These are phyloP conservation scores for Bonia amplexicaulis DNA, from an alignment of 176 grass and related monocot species.

Conservation along the genomic window DNA sequence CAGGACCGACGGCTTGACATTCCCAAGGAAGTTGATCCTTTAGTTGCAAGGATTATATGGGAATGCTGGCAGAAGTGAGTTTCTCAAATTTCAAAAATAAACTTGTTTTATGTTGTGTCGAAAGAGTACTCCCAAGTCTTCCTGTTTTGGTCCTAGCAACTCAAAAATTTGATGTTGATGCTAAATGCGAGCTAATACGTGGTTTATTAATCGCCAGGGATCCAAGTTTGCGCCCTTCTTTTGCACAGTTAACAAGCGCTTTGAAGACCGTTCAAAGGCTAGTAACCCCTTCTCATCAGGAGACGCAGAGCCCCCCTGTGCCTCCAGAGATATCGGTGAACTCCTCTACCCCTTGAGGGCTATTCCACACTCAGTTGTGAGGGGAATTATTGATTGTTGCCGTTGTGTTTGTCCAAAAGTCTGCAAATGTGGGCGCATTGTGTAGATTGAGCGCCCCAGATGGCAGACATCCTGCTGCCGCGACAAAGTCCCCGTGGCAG, in stretches of 20 bases:
- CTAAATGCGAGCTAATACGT: constrained; percentile 6
- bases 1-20: constrained; percentile 86
- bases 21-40: constrained; percentile 90
- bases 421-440: constrained; percentile 42
- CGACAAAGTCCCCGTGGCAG: constrained; percentile 21
- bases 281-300: constrained; percentile 54
- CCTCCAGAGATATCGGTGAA: constrained; percentile 91
- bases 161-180: neutral
- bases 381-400: constrained; percentile 28
- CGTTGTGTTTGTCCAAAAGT: neutral
- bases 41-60: constrained; percentile 76
- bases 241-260: constrained; percentile 67
- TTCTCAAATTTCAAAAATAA: constrained; percentile 8
- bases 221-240: constrained; percentile 79
- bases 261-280: constrained; percentile 82
- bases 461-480: constrained; percentile 33
- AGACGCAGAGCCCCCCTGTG: constrained; percentile 60
- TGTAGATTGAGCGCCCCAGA: constrained; percentile 51
- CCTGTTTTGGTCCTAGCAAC: neutral
- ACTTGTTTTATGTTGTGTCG: neutral
- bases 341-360: constrained; percentile 58
- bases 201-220: constrained; percentile 43
- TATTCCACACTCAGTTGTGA: constrained; percentile 10
- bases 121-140: neutral
- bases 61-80: constrained; percentile 98